Percentiles rank a stretch among this genome's conserved stretches.
These are phyloP conservation scores for Fusarium sp. DNA, from an alignment of 2,329 filamentous ascomycete species.

Conservation along the genomic window DNA sequence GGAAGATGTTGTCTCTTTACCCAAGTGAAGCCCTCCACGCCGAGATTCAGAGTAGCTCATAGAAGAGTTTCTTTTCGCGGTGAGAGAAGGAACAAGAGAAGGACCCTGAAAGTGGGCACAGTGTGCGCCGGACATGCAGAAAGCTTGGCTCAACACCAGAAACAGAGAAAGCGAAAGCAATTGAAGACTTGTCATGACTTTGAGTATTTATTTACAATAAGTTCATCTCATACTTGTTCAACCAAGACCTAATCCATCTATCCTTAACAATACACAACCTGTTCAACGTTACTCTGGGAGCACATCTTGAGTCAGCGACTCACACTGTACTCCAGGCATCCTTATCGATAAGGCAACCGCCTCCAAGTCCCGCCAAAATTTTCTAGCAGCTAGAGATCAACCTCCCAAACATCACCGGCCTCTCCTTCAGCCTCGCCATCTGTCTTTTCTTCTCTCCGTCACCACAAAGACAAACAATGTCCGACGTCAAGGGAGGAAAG, in stretches of 20 bases:
- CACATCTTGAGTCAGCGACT: neutral
- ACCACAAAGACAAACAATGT: conserved; percentile 47
- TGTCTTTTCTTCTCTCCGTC: conserved; percentile 5
- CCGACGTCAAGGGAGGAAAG: conserved; percentile 53
- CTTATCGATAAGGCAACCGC: conserved; percentile 49
- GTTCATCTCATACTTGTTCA: neutral
- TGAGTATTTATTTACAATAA: neutral
- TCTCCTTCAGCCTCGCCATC: conserved; percentile 40
- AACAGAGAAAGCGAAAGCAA: neutral
- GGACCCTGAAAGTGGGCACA: conserved; percentile 37
- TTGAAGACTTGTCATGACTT: neutral
- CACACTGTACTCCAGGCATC: conserved; percentile 28
- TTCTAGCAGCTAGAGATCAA: conserved; percentile 36
- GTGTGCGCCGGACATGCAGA: conserved; percentile 16
- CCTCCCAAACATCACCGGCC: conserved; percentile 28
- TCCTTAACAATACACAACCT: neutral
- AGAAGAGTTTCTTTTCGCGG: conserved; percentile 12
- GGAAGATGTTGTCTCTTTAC: neutral
- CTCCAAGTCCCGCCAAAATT: conserved; percentile 44
- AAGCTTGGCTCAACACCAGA: neutral
- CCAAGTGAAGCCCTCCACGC: neutral
- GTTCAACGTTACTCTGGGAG: neutral
- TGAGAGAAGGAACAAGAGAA: neutral
- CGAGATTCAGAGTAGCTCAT: neutral
- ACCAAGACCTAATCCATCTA: too few species aligned